These are phyloP conservation scores for Pleurotus ostreatus DNA, from an alignment of 768 basidiomycete genomes.

Conservation along the genomic window DNA sequence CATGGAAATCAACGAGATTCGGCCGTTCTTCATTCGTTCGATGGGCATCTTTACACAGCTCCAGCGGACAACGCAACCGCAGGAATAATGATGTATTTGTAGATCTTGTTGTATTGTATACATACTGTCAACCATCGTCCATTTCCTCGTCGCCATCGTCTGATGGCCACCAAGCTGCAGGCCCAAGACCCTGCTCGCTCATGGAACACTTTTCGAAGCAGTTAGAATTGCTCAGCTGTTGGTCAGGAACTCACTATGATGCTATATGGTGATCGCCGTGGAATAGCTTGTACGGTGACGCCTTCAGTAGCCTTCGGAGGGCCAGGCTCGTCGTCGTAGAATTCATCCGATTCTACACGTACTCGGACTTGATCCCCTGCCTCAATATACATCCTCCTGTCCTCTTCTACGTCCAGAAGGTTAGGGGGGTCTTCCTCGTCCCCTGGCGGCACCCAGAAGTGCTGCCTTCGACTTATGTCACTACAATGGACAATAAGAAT, in stretches of 20 bases:
- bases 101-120: too few relatives aligned
- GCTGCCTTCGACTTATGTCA: slow-evolving; percentile 77
- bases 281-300: slow-evolving; percentile 49
- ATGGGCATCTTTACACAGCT: slow-evolving; percentile 73
- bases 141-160: slow-evolving; percentile 32
- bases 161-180: slow-evolving; percentile 70
- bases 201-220: slow-evolving; percentile 63
- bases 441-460: slow-evolving; percentile 69
- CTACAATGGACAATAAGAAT: slow-evolving; percentile 28
- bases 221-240: neutral
- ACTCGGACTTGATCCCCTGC: slow-evolving; percentile 71
- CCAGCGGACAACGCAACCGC: neutral
- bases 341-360: slow-evolving; percentile 78
- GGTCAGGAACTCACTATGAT: slow-evolving; percentile 43
- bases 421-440: slow-evolving; percentile 2
- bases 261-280: slow-evolving; percentile 59
- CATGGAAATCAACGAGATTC: slow-evolving; percentile 93
- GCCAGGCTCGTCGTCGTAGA: slow-evolving; percentile 83
- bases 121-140: slow-evolving; percentile 34
- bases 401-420: slow-evolving; percentile 3
- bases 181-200: slow-evolving; percentile 78
- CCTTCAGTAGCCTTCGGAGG: slow-evolving; percentile 75
- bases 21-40: slow-evolving; percentile 81
- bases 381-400: slow-evolving; percentile 70
- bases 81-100: too few relatives aligned